Evolutionary conservation across 768 basidiomycete genomes (phyloP).

Genomic region (Mycena amicta): DNA sequence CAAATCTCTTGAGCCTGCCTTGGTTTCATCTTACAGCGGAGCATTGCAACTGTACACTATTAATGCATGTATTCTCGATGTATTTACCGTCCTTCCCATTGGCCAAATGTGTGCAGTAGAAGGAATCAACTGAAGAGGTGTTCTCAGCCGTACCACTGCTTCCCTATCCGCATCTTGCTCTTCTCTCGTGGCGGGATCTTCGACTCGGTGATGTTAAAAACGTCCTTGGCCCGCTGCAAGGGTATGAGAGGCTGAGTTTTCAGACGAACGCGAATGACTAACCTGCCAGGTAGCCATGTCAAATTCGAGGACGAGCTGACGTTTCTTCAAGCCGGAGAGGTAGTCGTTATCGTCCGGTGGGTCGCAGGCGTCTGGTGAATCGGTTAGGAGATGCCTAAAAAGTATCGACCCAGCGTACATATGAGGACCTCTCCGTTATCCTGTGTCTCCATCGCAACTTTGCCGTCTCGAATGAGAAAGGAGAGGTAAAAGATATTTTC

Average conservation of each 20-base stretch:
- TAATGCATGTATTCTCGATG: not conserved
- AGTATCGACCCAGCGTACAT: conserved; percentile 49
- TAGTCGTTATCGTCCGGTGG: conserved; percentile 68
- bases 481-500: conserved; percentile 97
- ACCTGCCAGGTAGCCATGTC: conserved; percentile 92
- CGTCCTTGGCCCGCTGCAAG: conserved; percentile 78
- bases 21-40: not conserved
- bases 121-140: not conserved
- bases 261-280: conserved; percentile 24
- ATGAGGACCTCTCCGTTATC: conserved; percentile 74
- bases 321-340: conserved; percentile 62
- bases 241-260: not conserved
- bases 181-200: conserved; percentile 75
- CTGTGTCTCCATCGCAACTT: conserved; percentile 70
- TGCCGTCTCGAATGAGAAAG: conserved; percentile 87
- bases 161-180: conserved; percentile 56
- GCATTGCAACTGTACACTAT: not conserved
- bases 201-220: conserved; percentile 78
- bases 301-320: conserved; percentile 89
- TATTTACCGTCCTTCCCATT: too few relatives aligned
- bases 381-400: not conserved
- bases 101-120: not conserved
- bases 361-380: conserved; percentile 58
- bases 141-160: conserved; percentile 72
- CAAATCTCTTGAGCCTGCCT: conserved; percentile 13